A percentile compares a stretch with the other conserved stretches of the same genome.
phyloP scores from a whole-genome alignment of 1,284 basidiomycete genomes.

The Cryptococcus depauperatus region DNA sequence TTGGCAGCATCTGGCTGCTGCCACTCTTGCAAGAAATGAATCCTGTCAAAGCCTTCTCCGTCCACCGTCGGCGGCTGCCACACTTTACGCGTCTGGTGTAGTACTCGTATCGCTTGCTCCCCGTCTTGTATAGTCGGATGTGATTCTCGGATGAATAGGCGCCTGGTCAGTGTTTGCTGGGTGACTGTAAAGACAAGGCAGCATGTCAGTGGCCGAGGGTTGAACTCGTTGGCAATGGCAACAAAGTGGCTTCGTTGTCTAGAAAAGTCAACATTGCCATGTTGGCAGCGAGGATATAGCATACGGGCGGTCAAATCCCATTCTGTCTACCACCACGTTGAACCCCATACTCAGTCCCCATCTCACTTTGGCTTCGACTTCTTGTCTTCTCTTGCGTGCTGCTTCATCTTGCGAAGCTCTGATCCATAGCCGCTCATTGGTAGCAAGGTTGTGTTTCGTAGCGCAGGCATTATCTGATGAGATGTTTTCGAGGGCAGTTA shows the following conservation, averaged over 20 bases:
- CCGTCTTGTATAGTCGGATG: conserved; percentile 41
- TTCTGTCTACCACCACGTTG: conserved; percentile 42
- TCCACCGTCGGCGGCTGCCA: conserved; percentile 23
- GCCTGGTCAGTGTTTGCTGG: conserved; percentile 19
- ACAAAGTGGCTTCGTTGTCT: conserved; percentile 44
- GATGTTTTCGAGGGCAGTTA: too few species aligned
- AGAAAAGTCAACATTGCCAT: not conserved
- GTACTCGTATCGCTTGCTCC: conserved; percentile 31
- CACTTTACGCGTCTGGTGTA: conserved; percentile 28
- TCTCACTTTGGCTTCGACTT: conserved; percentile 33
- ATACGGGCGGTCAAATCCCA: conserved; percentile 39
- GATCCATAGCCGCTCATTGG: conserved; percentile 32
- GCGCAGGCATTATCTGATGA: too few species aligned
- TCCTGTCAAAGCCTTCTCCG: conserved; percentile 32
- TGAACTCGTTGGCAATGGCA: conserved; percentile 17
- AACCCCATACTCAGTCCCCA: conserved; percentile 23
- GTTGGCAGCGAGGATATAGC: conserved; percentile 9
- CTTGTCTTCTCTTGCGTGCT: conserved; percentile 28
- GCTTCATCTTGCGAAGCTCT: conserved; percentile 44
- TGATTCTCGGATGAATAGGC: conserved; percentile 22
- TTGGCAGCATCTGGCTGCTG: conserved; percentile 21
- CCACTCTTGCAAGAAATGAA: conserved; percentile 19
- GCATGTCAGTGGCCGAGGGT: conserved; percentile 16
- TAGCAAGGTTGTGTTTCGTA: not conserved
- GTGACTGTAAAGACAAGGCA: conserved; percentile 22